A percentile compares a stretch with the other conserved stretches of the same genome.
Evolutionary conservation across 2,329 filamentous ascomycete genomes (phyloP).

Genomic region (Alternaria alternata): DNA sequence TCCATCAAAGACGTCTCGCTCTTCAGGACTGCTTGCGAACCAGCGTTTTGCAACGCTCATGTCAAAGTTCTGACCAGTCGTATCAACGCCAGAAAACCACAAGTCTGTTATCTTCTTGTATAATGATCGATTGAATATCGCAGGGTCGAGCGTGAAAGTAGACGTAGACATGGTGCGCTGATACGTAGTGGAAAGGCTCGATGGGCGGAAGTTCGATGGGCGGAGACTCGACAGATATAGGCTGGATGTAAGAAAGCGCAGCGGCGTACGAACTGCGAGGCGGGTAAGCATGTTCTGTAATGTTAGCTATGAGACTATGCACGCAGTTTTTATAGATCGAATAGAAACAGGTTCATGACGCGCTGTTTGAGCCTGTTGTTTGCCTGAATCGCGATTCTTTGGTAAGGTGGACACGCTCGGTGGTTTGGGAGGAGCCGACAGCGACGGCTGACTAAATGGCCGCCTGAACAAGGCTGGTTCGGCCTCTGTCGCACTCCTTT

Average conservation of each 20-base stretch:
- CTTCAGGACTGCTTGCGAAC: constrained; percentile 47
- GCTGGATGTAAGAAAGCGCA: constrained; percentile 11
- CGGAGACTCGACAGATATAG: constrained; percentile 7
- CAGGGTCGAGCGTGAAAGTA: constrained; percentile 45
- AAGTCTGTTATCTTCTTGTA: constrained; percentile 48
- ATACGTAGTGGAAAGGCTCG: background rate
- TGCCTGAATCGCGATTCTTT: background rate
- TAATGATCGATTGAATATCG: constrained; percentile 51
- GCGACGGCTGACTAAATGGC: constrained; percentile 1
- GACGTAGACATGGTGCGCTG: constrained; percentile 40
- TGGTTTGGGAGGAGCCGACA: background rate
- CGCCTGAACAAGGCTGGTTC: background rate
- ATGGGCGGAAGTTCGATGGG: constrained; percentile 1
- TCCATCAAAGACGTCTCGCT: constrained; percentile 49
- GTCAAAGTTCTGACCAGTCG: constrained; percentile 33
- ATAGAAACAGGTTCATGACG: background rate
- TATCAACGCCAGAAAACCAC: constrained; percentile 51
- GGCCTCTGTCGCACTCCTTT: background rate
- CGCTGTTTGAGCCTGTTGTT: background rate
- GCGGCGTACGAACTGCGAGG: constrained; percentile 11
- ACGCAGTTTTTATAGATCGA: background rate
- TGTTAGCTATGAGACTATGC: background rate
- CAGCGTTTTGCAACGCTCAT: constrained; percentile 44
- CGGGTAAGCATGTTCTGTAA: constrained; percentile 11
- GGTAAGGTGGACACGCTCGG: background rate